A percentile compares a stretch with the other conserved stretches of the same genome.
phyloP scores from a whole-genome alignment of 75 land plant species.

The Pinus albicaulis region DNA sequence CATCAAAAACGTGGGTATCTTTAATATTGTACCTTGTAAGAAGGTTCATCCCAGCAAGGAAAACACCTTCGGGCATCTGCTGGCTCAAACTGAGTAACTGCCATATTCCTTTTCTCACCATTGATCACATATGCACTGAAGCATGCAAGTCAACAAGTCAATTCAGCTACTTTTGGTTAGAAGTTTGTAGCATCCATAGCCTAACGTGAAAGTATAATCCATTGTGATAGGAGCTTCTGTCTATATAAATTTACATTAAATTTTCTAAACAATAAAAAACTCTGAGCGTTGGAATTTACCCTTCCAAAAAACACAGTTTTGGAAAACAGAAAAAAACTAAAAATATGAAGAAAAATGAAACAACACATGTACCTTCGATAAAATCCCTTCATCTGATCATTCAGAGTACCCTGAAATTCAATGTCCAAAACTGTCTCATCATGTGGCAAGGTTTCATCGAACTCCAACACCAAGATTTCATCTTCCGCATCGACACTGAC shows the following conservation, averaged over 20 bases:
- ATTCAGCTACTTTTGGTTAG: neutral
- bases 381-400: constrained; percentile 94
- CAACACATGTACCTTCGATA: constrained; percentile 69
- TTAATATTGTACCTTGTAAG: constrained; percentile 64
- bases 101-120: constrained; percentile 92
- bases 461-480: constrained; percentile 74
- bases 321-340: too few species aligned
- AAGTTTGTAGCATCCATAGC: neutral
- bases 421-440: constrained; percentile 65
- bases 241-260: neutral
- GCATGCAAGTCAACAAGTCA: constrained; percentile 4
- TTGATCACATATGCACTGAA: constrained; percentile 60
- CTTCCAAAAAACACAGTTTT: neutral
- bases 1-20: too few species aligned
- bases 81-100: constrained; percentile 96
- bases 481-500: constrained; percentile 53
- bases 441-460: constrained; percentile 52
- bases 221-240: neutral
- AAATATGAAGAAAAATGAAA: constrained; percentile 1
- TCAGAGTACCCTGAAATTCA: constrained; percentile 76
- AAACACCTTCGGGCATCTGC: constrained; percentile 98
- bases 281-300: neutral
- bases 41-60: constrained; percentile 99
- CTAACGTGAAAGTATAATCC: neutral
- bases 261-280: neutral